phyloP scores from a whole-genome alignment of 1,284 basidiomycete species.

The Leccinum fuscescens region DNA sequence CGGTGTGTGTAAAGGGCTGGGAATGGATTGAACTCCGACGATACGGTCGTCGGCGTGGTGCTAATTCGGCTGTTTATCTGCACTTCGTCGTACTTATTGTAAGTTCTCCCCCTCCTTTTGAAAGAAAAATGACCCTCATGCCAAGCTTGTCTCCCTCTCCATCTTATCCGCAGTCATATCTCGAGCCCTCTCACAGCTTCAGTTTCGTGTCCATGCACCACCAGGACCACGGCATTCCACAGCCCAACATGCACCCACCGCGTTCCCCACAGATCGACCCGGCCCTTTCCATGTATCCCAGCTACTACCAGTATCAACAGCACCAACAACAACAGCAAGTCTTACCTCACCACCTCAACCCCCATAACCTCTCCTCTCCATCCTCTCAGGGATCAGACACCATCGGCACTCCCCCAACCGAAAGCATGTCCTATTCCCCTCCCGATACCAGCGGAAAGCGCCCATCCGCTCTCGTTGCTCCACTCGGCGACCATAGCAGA shows the following conservation, averaged over 20 bases:
- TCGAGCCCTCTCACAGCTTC: slow-evolving; percentile 12
- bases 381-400: slow-evolving; percentile 75
- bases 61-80: not conserved
- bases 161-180: slow-evolving; percentile 25
- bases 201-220: slow-evolving; percentile 38
- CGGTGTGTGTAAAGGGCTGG: not conserved
- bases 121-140: slow-evolving; percentile 14
- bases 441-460: slow-evolving; percentile 64
- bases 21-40: not conserved
- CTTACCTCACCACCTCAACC: slow-evolving; percentile 46
- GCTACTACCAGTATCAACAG: slow-evolving; percentile 52
- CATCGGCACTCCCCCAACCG: slow-evolving; percentile 67
- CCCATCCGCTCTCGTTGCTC: slow-evolving; percentile 48
- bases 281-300: slow-evolving; percentile 58
- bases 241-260: slow-evolving; percentile 51
- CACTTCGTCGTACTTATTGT: slow-evolving; percentile 9
- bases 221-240: slow-evolving; percentile 37
- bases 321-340: slow-evolving; percentile 40
- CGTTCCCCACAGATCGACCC: slow-evolving; percentile 64
- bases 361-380: slow-evolving; percentile 56
- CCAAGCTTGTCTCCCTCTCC: slow-evolving; percentile 15
- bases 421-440: slow-evolving; percentile 51
- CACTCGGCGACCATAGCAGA: slow-evolving; percentile 41
- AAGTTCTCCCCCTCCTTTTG: slow-evolving; percentile 3
- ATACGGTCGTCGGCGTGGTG: not conserved